phyloP scores from a whole-genome alignment of 192 early-diverging fungal species.

The Coemansia pectinata region DNA sequence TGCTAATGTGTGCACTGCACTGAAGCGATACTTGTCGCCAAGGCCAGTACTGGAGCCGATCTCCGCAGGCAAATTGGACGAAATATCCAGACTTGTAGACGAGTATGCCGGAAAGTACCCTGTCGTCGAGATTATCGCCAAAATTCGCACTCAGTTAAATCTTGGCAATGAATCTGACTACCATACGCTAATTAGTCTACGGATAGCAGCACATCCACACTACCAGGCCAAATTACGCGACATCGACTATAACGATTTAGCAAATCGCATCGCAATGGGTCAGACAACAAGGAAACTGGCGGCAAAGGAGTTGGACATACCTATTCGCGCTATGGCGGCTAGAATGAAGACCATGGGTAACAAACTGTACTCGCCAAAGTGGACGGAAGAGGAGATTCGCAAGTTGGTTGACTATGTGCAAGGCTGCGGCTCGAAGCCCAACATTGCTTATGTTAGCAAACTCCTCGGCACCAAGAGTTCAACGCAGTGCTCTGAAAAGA shows the following conservation, averaged over 20 bases:
- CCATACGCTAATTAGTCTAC: neutral
- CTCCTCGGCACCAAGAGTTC: too few relatives aligned
- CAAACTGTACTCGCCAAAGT: neutral
- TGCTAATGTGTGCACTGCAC: neutral
- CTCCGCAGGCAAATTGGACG: neutral
- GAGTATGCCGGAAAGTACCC: neutral
- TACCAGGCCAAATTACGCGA: neutral
- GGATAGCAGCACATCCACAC: neutral
- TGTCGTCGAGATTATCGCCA: neutral
- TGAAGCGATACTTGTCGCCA: neutral
- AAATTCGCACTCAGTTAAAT: neutral
- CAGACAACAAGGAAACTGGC: neutral
- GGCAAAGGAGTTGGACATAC: neutral
- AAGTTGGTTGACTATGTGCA: neutral
- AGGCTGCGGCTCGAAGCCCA: too few relatives aligned
- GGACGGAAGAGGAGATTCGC: too few relatives aligned
- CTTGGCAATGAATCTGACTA: neutral
- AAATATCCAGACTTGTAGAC: neutral
- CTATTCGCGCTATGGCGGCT: neutral
- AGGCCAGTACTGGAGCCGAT: neutral
- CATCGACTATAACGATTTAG: neutral
- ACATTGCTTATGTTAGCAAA: too few relatives aligned
- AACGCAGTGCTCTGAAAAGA: too few relatives aligned
- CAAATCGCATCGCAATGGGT: neutral
- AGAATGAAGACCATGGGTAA: neutral